Percentiles rank a stretch among this genome's conserved stretches.
Evolutionary conservation across 2,329 filamentous ascomycete species (phyloP).

Genomic region (Ophioceras dolichostomum): DNA sequence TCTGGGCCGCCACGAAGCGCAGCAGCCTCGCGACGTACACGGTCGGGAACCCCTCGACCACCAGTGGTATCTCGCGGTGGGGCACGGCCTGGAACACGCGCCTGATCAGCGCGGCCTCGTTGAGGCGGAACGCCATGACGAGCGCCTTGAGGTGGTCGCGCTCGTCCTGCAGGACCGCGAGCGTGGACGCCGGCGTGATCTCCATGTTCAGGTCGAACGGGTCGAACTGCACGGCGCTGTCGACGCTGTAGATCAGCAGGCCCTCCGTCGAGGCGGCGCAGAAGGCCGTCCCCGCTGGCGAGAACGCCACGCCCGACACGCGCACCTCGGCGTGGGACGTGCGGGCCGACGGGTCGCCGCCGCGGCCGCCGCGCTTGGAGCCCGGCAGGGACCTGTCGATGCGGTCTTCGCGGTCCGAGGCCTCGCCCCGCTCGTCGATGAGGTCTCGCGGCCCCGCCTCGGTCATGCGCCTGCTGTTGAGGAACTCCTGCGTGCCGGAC

Average conservation of each 20-base stretch:
- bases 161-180: constrained; percentile 53
- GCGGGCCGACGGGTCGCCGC: constrained; percentile 66
- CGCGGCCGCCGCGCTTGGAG: constrained; percentile 68
- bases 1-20: constrained; percentile 76
- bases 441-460: constrained; percentile 77
- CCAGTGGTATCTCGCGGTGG: constrained; percentile 58
- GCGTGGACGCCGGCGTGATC: constrained; percentile 77
- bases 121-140: constrained; percentile 94
- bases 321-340: constrained; percentile 71
- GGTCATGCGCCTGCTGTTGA: constrained; percentile 85
- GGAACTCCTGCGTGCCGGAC: constrained; percentile 90
- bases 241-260: constrained; percentile 83
- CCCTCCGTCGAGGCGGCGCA: constrained; percentile 94
- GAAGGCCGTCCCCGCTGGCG: constrained; percentile 79
- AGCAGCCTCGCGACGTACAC: constrained; percentile 81
- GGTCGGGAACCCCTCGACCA: constrained; percentile 66
- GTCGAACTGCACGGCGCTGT: constrained; percentile 76
- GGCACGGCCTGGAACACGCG: constrained; percentile 80
- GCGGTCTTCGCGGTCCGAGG: constrained; percentile 77
- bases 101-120: constrained; percentile 70
- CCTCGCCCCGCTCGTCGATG: constrained; percentile 81
- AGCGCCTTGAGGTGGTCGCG: constrained; percentile 82
- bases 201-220: constrained; percentile 93
- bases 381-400: constrained; percentile 72
- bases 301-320: constrained; percentile 75